Percentiles rank a stretch among this genome's conserved stretches.
phyloP scores from a whole-genome alignment of 371 early-diverging fungal genomes.

The Mortierella polycephala region DNA sequence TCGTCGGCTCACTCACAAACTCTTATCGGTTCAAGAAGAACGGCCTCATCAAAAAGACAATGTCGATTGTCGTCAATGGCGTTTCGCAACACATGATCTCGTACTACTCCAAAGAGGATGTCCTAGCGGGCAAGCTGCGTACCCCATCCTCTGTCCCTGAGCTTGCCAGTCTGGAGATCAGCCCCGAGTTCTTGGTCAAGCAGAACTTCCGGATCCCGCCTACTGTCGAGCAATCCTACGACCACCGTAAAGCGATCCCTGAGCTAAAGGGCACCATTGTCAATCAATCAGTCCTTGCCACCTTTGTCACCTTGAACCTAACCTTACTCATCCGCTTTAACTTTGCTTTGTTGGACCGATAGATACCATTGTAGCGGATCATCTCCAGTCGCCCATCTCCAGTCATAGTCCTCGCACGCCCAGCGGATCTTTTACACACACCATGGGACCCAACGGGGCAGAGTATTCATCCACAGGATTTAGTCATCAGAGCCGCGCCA shows the following conservation, averaged over 20 bases:
- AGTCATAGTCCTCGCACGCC: slow-evolving; percentile 46
- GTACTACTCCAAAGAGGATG: slow-evolving; percentile 84
- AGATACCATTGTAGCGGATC: slow-evolving; percentile 9
- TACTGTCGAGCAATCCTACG: slow-evolving; percentile 55
- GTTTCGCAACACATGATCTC: slow-evolving; percentile 84
- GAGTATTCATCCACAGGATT: slow-evolving; percentile 34
- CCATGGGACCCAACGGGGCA: slow-evolving; percentile 17
- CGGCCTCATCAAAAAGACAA: slow-evolving; percentile 87
- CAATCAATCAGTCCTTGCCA: not conserved
- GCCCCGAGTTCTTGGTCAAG: slow-evolving; percentile 62
- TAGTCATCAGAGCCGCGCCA: slow-evolving; percentile 34
- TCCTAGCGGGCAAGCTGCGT: slow-evolving; percentile 60
- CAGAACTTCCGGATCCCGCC: slow-evolving; percentile 70
- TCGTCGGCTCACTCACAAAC: slow-evolving; percentile 70
- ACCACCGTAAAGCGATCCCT: slow-evolving; percentile 15
- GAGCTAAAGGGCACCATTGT: not conserved
- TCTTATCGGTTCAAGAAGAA: slow-evolving; percentile 76
- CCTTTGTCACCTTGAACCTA: not conserved
- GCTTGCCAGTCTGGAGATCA: slow-evolving; percentile 59
- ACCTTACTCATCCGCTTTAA: not conserved
- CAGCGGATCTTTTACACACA: slow-evolving; percentile 12
- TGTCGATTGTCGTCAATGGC: slow-evolving; percentile 82
- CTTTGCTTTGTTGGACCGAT: not conserved
- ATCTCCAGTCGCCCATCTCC: slow-evolving; percentile 26
- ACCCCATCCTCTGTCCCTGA: slow-evolving; percentile 65